These are phyloP conservation scores for Oehlia diaphana DNA, from an alignment of 192 early-diverging fungal genomes.

Conservation along the genomic window DNA sequence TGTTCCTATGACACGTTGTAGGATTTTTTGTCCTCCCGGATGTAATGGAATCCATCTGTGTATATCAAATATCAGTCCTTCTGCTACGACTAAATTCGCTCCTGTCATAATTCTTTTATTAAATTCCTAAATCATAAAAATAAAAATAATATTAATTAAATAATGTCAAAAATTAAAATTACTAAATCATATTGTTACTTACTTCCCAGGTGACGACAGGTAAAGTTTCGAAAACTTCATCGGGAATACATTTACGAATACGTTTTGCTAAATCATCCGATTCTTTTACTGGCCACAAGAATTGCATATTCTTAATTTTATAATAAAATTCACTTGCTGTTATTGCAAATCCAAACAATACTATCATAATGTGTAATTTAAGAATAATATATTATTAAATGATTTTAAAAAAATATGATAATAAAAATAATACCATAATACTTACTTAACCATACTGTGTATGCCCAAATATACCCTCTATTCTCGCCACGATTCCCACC, in stretches of 20 bases:
- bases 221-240: neutral
- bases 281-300: neutral
- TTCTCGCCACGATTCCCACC: too few species aligned
- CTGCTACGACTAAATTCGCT: constrained; percentile 20
- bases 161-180: too few species aligned
- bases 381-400: neutral
- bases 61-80: constrained; percentile 27
- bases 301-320: neutral
- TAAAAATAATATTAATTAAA: neutral
- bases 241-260: neutral
- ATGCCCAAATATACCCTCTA: neutral
- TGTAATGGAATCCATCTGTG: constrained; percentile 19
- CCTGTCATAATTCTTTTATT: neutral
- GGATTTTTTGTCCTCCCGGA: constrained; percentile 27
- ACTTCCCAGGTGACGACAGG: neutral
- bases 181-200: neutral
- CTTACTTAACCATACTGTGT: neutral
- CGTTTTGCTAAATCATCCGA: neutral
- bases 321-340: neutral
- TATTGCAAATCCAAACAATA: neutral
- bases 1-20: constrained; percentile 23
- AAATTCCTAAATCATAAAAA: neutral
- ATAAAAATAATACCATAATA: neutral
- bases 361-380: neutral
- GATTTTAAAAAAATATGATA: neutral